Evolutionary conservation across 108 stramenopile genomes (phyloP).

Genomic region (Discostella stelligeroides): DNA sequence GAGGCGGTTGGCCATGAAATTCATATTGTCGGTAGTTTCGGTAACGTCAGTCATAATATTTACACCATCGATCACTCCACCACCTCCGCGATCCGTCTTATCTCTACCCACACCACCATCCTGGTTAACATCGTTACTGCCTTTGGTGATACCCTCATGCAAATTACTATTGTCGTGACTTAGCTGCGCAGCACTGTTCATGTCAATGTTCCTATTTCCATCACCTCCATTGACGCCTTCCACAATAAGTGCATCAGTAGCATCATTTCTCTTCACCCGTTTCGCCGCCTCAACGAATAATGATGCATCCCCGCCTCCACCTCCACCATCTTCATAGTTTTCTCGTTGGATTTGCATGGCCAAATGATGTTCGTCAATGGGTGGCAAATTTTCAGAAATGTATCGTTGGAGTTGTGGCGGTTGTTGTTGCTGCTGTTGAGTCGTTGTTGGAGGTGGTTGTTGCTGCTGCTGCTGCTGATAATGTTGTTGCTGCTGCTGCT

Average conservation of each 20-base stretch:
- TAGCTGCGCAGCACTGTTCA: neutral
- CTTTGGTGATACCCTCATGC: neutral
- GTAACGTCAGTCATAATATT: slow-evolving; percentile 17
- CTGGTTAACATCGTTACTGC: neutral
- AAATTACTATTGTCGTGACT: neutral
- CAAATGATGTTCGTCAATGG: too few species aligned
- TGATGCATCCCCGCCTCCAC: too few species aligned
- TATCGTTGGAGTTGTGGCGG: neutral
- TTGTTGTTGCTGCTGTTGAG: slow-evolving; percentile 1
- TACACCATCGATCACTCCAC: neutral
- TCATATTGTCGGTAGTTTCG: slow-evolving; percentile 18
- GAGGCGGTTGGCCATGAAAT: slow-evolving; percentile 3
- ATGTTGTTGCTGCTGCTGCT: neutral
- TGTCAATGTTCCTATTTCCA: neutral
- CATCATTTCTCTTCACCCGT: neutral
- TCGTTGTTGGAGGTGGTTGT: too few species aligned
- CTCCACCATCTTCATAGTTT: too few species aligned
- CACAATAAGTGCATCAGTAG: neutral
- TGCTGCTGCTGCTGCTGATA: neutral
- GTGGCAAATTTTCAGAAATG: too few species aligned
- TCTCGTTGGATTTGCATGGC: too few species aligned
- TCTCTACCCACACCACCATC: neutral
- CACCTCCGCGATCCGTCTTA: neutral
- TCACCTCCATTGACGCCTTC: neutral
- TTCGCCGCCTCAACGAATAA: neutral